phyloP scores from a whole-genome alignment of 257 asterid species.

The Solanum ossicruentum region DNA sequence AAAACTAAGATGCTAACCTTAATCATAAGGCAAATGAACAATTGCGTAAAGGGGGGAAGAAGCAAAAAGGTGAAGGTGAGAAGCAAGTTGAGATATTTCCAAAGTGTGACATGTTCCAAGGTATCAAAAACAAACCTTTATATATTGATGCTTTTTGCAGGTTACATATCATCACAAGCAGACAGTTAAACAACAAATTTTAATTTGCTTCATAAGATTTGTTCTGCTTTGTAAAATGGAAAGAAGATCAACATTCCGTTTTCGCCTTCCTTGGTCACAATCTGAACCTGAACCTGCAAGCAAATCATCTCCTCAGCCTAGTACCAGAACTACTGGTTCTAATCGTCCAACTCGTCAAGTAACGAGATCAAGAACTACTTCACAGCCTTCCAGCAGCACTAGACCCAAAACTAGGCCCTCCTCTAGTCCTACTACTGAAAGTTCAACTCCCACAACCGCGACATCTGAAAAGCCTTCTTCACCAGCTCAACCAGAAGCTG shows the following conservation, averaged over 20 bases:
- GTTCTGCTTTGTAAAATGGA: slow-evolving; percentile 21
- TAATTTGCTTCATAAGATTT: not conserved
- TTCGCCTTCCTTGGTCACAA: slow-evolving; percentile 35
- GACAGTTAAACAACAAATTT: not conserved
- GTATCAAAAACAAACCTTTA: slow-evolving; percentile 11
- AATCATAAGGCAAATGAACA: not conserved
- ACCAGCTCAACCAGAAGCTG: not conserved
- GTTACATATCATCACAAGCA: not conserved
- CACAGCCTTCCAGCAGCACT: not conserved
- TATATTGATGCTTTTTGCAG: not conserved
- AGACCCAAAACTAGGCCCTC: not conserved
- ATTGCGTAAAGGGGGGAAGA: not conserved
- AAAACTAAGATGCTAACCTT: not conserved
- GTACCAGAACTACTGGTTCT: not conserved
- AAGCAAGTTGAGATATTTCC: not conserved
- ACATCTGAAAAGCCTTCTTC: not conserved
- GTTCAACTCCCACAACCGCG: not conserved
- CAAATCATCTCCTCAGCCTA: slow-evolving; percentile 12
- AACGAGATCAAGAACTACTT: not conserved
- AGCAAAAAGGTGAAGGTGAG: not conserved
- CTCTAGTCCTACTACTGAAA: not conserved
- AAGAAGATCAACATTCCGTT: slow-evolving; percentile 28
- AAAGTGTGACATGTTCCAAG: slow-evolving; percentile 1
- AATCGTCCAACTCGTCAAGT: slow-evolving; percentile 1
- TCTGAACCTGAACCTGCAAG: slow-evolving; percentile 4